Base-by-base conservation (phyloP, 352 stramenopile species). In the Globisporangium ultimum region DNA sequence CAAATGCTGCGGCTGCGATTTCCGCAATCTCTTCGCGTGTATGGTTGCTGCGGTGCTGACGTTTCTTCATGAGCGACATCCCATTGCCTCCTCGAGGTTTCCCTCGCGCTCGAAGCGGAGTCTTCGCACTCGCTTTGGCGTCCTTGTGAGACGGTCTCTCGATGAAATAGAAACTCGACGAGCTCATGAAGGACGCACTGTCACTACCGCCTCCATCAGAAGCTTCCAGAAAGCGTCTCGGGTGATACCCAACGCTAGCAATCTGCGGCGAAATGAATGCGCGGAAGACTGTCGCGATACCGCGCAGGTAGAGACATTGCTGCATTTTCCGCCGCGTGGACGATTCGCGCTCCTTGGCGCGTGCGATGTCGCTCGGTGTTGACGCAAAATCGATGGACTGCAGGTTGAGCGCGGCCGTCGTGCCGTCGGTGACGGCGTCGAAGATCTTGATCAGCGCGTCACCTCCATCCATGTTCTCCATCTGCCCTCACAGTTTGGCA, bases 221-320 rank as follows among this genome's bases (percentile, higher is more conserved):
- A 21, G 18, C 55, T 21, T 20, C n/a, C 58, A 75, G 62, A 42
- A 68, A 55, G 41, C 67, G 53, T 36, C 71, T 66, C 18, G 76
- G 76, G 38, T 72, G 72, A 52, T 76, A 87, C 15, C 67, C 71
- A 17, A 72, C 64, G 11, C 61, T 70, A 34, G 63, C 79, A 9
- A 89, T 75, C 54, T 80, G 68, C 21, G 71, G 74, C 17, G 63
- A 50, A 7, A 88, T 58, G 21, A 88, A 53, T 2, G 73, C 68
- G 38, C 70, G 61, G 48, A 84, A 88, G 6, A 88, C 62, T 0
- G 75, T 84, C 2, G 66, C 58, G 21, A 66, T 58, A 13, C 77
- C 80, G 10, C 74, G 69, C 32, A 89, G 63, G 41, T 87, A 89
- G 28, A 88, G 47, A 41, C 77, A 85, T 52, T 87, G 80, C 28